Evolutionary conservation across 2,329 filamentous ascomycete species (phyloP).

Genomic region (Chaetoscypha palmicola): DNA sequence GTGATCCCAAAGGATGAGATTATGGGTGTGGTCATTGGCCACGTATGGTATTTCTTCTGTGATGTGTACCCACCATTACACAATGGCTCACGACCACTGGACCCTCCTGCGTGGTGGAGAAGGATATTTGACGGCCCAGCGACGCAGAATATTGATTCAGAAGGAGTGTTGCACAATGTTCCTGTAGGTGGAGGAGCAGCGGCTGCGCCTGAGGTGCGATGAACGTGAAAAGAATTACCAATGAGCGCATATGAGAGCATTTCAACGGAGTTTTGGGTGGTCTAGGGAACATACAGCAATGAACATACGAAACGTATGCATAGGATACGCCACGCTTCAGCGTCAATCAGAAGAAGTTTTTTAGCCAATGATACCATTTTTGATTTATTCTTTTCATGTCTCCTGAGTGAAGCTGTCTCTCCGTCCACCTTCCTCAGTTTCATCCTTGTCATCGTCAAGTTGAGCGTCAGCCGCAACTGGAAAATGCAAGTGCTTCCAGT

Average conservation of each 20-base stretch:
- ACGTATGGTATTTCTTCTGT: conserved; percentile 97
- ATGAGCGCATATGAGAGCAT: conserved; percentile 2
- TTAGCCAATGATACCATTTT: conserved; percentile 21
- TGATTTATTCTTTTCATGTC: conserved; percentile 6
- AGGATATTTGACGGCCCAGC: conserved; percentile 64
- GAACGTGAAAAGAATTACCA: not conserved
- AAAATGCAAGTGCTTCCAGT: conserved; percentile 84
- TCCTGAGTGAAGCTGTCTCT: conserved; percentile 16
- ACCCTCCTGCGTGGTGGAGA: conserved; percentile 86
- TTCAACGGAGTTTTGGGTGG: conserved; percentile 13
- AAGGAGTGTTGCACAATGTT: conserved; percentile 53
- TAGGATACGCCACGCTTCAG: not conserved
- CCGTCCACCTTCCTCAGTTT: conserved; percentile 27
- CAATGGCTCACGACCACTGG: conserved; percentile 74
- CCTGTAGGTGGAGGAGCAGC: conserved; percentile 49
- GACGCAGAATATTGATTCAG: conserved; percentile 44
- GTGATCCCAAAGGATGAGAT: conserved; percentile 92
- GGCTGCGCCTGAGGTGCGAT: conserved; percentile 33
- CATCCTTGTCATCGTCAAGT: conserved; percentile 30
- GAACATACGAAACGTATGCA: conserved; percentile 1
- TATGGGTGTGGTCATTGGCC: conserved; percentile 87
- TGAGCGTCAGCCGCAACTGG: conserved; percentile 38
- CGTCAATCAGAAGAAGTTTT: not conserved
- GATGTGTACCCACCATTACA: conserved; percentile 94
- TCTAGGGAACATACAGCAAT: conserved; percentile 1